Evolutionary conservation across 805 yeast genomes (phyloP), one percentile per base, ranked within the genome.

Genomic region (Wickerhamiella cacticola): DNA sequence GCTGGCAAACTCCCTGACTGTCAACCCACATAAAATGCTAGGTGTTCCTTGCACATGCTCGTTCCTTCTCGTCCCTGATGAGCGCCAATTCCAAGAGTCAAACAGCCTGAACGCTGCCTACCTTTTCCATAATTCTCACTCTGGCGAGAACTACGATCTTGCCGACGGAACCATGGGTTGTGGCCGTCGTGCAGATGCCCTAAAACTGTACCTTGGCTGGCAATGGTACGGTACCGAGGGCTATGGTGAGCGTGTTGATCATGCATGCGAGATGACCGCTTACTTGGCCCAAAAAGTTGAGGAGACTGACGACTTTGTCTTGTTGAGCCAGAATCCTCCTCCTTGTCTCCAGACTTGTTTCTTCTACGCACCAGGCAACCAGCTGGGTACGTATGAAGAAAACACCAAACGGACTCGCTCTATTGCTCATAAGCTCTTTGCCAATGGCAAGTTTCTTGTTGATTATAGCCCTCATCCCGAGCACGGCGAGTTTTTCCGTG

Each of bases 111-210:
- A 71, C 26, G 95, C 95, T 0, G 92, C 92, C 3, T 85, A 84
- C 59, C 65, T 84, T 38, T 84, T 83, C 72, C 95, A 84, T 59
- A 69, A 70, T n/a, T 61, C 63, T 10, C 72, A 66, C 35, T 74
- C 68, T 3, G 66, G 57, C 22, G 74, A 71, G 46, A 68, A 72
- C 61, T 81, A 68, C 58, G 95, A 84, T 55, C 71, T 84, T 48
- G 95, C 89, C 0, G 89, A 82, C 61, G 94, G 92, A 12, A 85
- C 95, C 2, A 79, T 85, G 88, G 94, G 94, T 7, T 84, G 95
- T 61, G 95, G 95, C 12, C 74, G 95, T 55, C 72, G 95, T 48
- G 78, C 92, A 0, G 95, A 85, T 61, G 75, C 89, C 2, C 66
- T 84, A 61, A 84, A 84, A 63, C 69, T 85, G 57, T 84, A 80